Percentiles rank a stretch among this genome's conserved stretches.
phyloP scores from a whole-genome alignment of 192 early-diverging fungal genomes.

The Powellomyces hirtus region DNA sequence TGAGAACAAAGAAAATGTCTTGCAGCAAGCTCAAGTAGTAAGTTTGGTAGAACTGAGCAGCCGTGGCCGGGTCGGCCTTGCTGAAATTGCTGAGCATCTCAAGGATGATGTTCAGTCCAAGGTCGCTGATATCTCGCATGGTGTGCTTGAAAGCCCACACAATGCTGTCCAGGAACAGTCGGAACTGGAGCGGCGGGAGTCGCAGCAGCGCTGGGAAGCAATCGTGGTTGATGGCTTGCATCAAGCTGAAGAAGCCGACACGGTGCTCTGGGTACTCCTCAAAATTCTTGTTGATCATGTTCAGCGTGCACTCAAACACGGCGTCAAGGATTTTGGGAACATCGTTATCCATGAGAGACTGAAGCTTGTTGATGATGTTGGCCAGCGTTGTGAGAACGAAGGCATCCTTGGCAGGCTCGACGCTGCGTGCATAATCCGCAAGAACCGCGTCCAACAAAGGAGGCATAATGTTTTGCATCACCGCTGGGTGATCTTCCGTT shows the following conservation, averaged over 20 bases:
- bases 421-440: conserved; percentile 82
- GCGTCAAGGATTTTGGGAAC: conserved; percentile 85
- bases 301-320: conserved; percentile 94
- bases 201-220: conserved; percentile 93
- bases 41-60: conserved; percentile 86
- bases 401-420: conserved; percentile 87
- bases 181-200: conserved; percentile 82
- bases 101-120: conserved; percentile 80
- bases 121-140: conserved; percentile 94
- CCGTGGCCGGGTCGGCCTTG: conserved; percentile 65
- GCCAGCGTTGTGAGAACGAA: conserved; percentile 94
- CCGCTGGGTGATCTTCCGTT: conserved; percentile 78
- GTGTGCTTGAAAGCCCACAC: conserved; percentile 99
- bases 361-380: conserved; percentile 78
- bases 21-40: conserved; percentile 90
- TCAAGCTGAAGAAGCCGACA: conserved; percentile 87
- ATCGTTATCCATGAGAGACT: conserved; percentile 75
- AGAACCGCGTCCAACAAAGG: conserved; percentile 88
- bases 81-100: conserved; percentile 89
- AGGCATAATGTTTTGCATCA: conserved; percentile 84
- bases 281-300: conserved; percentile 99
- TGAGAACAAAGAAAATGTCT: conserved; percentile 96
- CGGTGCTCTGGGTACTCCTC: conserved; percentile 97
- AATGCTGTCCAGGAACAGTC: conserved; percentile 90
- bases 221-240: conserved; percentile 84